Base-by-base conservation (phyloP, 2,329 filamentous ascomycete species). In the Beauveria rudraprayagi region DNA sequence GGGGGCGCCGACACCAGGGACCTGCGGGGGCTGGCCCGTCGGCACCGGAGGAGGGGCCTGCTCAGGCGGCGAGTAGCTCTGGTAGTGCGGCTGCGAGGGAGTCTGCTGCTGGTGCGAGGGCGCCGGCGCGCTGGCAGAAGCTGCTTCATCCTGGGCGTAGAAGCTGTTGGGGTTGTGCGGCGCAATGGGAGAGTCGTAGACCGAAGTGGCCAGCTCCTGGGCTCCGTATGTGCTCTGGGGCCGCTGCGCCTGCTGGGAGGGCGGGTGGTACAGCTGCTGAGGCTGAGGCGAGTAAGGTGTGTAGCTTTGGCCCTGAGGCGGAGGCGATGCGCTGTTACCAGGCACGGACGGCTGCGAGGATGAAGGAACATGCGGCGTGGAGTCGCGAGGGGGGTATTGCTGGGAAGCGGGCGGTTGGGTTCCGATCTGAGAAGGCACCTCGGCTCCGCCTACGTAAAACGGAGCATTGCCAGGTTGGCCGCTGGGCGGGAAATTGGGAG, bases 121-220 rank as follows among this genome's bases (percentile, higher is more conserved):
- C 53, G 62, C 34, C 5, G 34, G 34, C 34, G 34, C 34, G 34
- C 34, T 72, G 50, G 64, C 68, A 37, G 63, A 5, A 37, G 69
- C 56, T 61, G 71, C 65, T 59, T 83, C 79, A 10, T 83, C 80
- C 6, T 77, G 74, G 2, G 77, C 74, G 24, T 74, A 73, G 17
- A 73, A 71, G 50, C 75, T 75, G 64, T 70, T 73, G 34, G 76
- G 75, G 68, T 78, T 80, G 69, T 82, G 78, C 6, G 79, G 72
- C 14, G 79, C 83, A 44, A 89, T 80, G 47, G 89, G 89, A 3
- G 88, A 89, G 72, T 92, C 88, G 69, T 92, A 92, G 10, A 84
- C 84, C 1, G 88, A 89, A 0, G 89, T 91, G 28, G 89, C 87
- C 52, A 93, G 78, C 74, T 93, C 90, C 73, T 92, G 90, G 0